These are phyloP conservation scores for Sisymbrium irio DNA, from an alignment of 345 rosid species.

Conservation along the genomic window DNA sequence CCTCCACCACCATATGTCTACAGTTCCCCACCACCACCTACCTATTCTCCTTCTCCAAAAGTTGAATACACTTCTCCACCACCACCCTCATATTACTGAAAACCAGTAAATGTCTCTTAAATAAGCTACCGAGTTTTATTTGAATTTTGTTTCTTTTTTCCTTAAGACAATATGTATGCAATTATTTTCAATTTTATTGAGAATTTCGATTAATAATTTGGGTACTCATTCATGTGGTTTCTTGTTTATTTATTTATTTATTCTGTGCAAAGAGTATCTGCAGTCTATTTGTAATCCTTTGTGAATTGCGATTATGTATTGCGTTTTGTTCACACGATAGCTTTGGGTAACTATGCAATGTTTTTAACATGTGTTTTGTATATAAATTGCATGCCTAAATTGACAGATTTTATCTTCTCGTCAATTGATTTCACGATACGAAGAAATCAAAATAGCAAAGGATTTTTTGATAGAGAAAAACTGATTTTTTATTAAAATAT, in stretches of 20 bases:
- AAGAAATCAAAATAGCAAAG: too few relatives aligned
- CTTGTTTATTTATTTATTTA: neutral
- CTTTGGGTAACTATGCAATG: neutral
- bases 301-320: neutral
- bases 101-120: neutral
- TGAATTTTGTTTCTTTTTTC: neutral
- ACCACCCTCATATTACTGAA: conserved; percentile 16
- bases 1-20: conserved; percentile 19
- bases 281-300: neutral
- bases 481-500: too few relatives aligned
- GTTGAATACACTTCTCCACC: neutral
- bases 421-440: too few relatives aligned
- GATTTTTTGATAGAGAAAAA: too few relatives aligned
- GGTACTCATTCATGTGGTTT: neutral
- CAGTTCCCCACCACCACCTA: conserved; percentile 20
- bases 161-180: neutral
- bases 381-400: neutral
- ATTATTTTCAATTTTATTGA: neutral
- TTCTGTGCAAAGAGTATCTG: neutral
- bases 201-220: neutral
- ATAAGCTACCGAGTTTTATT: neutral
- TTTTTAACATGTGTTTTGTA: neutral
- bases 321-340: neutral
- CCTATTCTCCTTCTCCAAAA: conserved; percentile 6
- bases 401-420: too few relatives aligned